Percentiles rank a stretch among this genome's conserved stretches.
These are phyloP conservation scores for Nemania diffusa DNA, from an alignment of 2,329 filamentous ascomycete genomes.

Conservation along the genomic window DNA sequence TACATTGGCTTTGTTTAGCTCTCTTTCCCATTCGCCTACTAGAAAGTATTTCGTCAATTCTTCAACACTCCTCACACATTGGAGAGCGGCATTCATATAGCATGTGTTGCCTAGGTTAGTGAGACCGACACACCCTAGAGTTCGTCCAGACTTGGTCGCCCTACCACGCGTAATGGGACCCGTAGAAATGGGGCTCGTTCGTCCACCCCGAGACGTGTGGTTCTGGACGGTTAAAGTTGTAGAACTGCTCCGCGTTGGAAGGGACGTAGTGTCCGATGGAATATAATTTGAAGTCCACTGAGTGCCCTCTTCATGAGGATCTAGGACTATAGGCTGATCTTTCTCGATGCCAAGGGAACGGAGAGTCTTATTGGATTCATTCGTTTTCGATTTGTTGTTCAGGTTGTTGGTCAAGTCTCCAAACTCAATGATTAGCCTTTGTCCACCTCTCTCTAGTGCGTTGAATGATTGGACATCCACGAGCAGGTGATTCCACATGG, in stretches of 20 bases:
- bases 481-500: slow-evolving; percentile 58
- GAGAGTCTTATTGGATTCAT: slow-evolving; percentile 78
- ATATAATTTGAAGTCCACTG: slow-evolving; percentile 65
- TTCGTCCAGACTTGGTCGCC: slow-evolving; percentile 73
- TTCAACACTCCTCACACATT: slow-evolving; percentile 92
- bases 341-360: slow-evolving; percentile 74
- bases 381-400: slow-evolving; percentile 59
- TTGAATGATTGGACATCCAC: slow-evolving; percentile 72
- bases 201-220: slow-evolving; percentile 67
- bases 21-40: slow-evolving; percentile 75
- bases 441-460: slow-evolving; percentile 68
- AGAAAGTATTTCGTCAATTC: slow-evolving; percentile 95
- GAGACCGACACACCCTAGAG: slow-evolving; percentile 81
- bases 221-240: slow-evolving; percentile 50
- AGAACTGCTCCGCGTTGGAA: slow-evolving; percentile 51
- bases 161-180: slow-evolving; percentile 77
- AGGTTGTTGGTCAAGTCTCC: slow-evolving; percentile 77
- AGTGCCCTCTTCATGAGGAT: slow-evolving; percentile 75
- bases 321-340: slow-evolving; percentile 82
- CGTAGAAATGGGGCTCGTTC: slow-evolving; percentile 73
- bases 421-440: slow-evolving; percentile 71
- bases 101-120: slow-evolving; percentile 96
- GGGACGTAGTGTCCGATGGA: slow-evolving; percentile 46
- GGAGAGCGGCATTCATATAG: slow-evolving; percentile 98
- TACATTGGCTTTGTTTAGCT: slow-evolving; percentile 87